Evolutionary conservation across 176 grass and related monocot genomes (phyloP), one percentile per base, ranked within the genome.

Genomic region (Triticum dicoccoides): DNA sequence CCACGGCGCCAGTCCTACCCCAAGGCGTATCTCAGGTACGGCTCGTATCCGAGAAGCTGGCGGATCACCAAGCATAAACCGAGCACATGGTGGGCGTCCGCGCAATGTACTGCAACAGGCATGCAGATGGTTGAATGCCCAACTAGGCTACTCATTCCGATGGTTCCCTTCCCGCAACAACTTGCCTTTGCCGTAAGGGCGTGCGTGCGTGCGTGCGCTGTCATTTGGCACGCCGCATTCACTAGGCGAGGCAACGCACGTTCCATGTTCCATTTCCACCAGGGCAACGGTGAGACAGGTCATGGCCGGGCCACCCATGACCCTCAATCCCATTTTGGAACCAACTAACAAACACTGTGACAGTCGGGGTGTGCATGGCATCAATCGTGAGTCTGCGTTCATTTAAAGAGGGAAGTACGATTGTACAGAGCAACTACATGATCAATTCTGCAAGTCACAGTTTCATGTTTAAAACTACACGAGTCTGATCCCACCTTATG

Each of bases 221-320:
- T 75, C 87, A 41, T 63, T 67, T 85, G 68, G 82, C 76, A 65
- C 66, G 15, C 73, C 70, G 69, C 83, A 77, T 89, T 89, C 69
- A 85, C 76, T 5, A 42, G 39, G 30, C 30, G 2, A 30, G 2
- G 39, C 37, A n/a, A 72, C 12, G 24, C 83, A 78, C 39, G 79
- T 7, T 67, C 64, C 88, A 63, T 69, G 88, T 37, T 37, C 35
- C 35, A 6, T 37, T 37, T 37, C 77, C 64, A n/a, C 47, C 45
- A 37, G 47, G 11, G 34, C 21, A 68, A 69, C 18, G 35, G 29
- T 10, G 3, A 41, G 62, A 41, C 51, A 70, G 49, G 59, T 42
- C 65, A 39, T 14, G 3, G 21, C 44, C 34, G n/a, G 69, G 9
- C 30, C 56, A 68, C 20, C 69, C 34, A 5, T 69, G 66, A 0